Conservation (phyloP, 2,329 filamentous ascomycete species). For the Pseudogymnoascus sp. region DNA sequence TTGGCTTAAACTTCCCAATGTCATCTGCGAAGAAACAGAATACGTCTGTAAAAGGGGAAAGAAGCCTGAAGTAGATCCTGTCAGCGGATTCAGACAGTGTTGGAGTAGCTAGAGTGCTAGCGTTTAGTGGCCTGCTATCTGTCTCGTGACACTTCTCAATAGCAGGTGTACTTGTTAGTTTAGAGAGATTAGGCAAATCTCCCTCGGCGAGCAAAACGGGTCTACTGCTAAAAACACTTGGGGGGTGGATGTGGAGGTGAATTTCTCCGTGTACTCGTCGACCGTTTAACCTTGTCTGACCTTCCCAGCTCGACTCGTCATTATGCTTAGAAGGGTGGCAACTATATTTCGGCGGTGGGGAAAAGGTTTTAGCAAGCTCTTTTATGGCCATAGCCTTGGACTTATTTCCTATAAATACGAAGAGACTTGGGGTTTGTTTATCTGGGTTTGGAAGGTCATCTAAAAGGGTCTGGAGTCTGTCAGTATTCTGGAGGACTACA, state of each 20-base stretch:
- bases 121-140: not conserved
- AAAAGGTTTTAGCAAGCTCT: conserved; percentile 17
- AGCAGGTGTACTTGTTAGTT: conserved; percentile 2
- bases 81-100: conserved; percentile 12
- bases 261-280: conserved; percentile 13
- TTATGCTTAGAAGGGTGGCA: conserved; percentile 11
- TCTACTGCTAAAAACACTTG: conserved; percentile 13
- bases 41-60: not conserved
- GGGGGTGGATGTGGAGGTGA: conserved; percentile 14
- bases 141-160: conserved; percentile 13
- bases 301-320: conserved; percentile 9
- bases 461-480: conserved; percentile 16
- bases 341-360: conserved; percentile 13
- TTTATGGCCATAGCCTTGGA: conserved; percentile 16
- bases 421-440: conserved; percentile 15
- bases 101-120: not conserved
- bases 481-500: conserved; percentile 14
- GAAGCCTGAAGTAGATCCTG: conserved; percentile 12
- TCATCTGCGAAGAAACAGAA: conserved; percentile 10
- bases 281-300: conserved; percentile 12
- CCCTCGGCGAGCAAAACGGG: conserved; percentile 14
- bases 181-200: conserved; percentile 13
- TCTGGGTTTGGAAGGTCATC: conserved; percentile 13
- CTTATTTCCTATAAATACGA: conserved; percentile 17
- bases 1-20: conserved; percentile 13